Percentiles rank a stretch among this genome's conserved stretches.
phyloP scores from a whole-genome alignment of 805 yeast genomes.

The Starmerella sp. region DNA sequence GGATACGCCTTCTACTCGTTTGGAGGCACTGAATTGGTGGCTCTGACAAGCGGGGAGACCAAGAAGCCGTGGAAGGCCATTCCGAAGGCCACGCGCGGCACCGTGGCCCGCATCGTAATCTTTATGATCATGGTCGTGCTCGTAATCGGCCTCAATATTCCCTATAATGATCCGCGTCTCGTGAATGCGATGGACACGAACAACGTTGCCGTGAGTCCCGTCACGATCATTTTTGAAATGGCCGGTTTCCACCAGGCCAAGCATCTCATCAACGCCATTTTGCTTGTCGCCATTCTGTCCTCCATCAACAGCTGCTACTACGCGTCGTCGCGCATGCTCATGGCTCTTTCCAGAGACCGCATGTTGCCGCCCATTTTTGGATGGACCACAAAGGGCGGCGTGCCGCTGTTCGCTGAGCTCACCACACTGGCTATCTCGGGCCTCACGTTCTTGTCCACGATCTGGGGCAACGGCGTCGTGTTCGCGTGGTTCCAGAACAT shows the following conservation, averaged over 20 bases:
- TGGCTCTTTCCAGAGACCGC: conserved; percentile 47
- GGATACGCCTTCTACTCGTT: conserved; percentile 46
- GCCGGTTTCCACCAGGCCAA: conserved; percentile 35
- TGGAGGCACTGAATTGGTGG: conserved; percentile 45
- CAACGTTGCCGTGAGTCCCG: conserved; percentile 38
- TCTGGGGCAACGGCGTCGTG: conserved; percentile 43
- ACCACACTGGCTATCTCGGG: conserved; percentile 45
- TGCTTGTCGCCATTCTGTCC: conserved; percentile 49
- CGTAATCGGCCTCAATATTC: conserved; percentile 45
- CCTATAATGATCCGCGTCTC: conserved; percentile 40
- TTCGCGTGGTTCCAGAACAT: conserved; percentile 56
- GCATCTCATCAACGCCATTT: conserved; percentile 45
- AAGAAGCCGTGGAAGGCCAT: conserved; percentile 45
- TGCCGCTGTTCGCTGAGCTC: conserved; percentile 46
- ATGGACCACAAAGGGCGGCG: conserved; percentile 42
- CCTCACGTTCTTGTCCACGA: conserved; percentile 55
- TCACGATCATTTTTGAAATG: conserved; percentile 42
- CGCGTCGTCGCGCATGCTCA: conserved; percentile 51
- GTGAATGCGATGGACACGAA: conserved; percentile 37
- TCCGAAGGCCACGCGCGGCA: conserved; percentile 45
- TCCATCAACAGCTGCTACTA: conserved; percentile 56
- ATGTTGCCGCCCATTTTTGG: conserved; percentile 43
- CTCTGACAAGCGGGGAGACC: conserved; percentile 48
- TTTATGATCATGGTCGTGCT: conserved; percentile 43
- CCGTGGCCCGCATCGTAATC: conserved; percentile 39